Conservation (phyloP, 441 rosid genomes). For the Eruca vesicaria region DNA sequence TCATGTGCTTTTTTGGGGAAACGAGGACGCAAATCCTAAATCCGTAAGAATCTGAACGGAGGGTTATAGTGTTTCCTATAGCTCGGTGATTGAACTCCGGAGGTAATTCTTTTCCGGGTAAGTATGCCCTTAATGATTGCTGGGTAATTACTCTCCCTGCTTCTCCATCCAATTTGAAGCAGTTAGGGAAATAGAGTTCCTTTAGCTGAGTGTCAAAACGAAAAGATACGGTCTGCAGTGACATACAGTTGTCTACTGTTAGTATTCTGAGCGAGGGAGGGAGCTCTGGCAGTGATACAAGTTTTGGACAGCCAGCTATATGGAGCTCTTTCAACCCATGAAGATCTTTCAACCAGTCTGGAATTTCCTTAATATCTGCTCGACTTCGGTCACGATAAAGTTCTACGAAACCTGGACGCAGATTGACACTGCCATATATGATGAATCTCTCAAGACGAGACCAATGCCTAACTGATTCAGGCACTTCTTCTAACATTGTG, state of each 20-base stretch:
- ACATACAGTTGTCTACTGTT: background rate
- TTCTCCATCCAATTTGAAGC: background rate
- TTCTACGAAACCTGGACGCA: no score
- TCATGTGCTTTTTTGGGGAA: background rate
- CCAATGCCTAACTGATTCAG: background rate
- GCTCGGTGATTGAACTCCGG: background rate
- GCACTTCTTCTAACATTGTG: background rate
- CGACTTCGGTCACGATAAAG: no score
- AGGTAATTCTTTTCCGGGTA: background rate
- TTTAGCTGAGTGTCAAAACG: background rate
- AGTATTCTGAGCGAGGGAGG: background rate
- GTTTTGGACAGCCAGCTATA: background rate
- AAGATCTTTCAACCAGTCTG: background rate
- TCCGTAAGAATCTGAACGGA: background rate
- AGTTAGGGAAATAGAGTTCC: background rate
- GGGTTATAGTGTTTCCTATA: background rate
- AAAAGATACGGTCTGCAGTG: background rate
- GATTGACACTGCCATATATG: no score
- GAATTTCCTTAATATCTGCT: background rate
- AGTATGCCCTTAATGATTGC: background rate
- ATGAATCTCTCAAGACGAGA: background rate
- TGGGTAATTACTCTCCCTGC: background rate
- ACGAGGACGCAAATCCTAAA: background rate
- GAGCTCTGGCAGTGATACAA: constrained; percentile 1
- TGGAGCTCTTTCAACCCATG: fast-evolving